Base-by-base conservation (phyloP, 768 basidiomycete species). In the Lactifluus piperatus region DNA sequence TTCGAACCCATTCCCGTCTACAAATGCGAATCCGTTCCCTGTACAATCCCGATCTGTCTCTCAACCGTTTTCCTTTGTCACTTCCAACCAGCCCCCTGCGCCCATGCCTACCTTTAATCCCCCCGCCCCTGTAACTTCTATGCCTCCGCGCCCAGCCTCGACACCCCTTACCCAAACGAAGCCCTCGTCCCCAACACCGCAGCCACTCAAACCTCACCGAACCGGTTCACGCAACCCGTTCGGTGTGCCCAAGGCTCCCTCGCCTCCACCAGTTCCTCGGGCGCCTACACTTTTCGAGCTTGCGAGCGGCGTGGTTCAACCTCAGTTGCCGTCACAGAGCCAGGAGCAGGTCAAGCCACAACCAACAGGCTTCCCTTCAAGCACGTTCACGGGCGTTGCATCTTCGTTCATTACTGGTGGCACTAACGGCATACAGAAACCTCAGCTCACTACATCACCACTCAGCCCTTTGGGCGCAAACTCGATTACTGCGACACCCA, bases 211-310 rank as follows among this genome's bases (percentile, higher is more conserved):
- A 66, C 79, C 93, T 6, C 94, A 98, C 70, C 84, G 88, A 69
- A 99, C 97, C 3, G 95, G 97, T 27, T 91, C 91, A 7, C 85
- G 83, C 65, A 99, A 99, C 77, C 97, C 97, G 3, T 99, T 99
- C 63, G 94, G 93, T 6, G 81, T 82, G 30, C 81, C 89, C 4
- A 76, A 80, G 5, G 77, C 79, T 9, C 74, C 81, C 24, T 73
- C 75, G 41, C 62, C 64, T 16, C 80, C 84, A 1, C 84, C 88
- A 16, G 76, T 89, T 27, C 88, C 90, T 1, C 88, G 85, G 69
- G 80, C 77, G 29, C 91, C 88, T 10, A 92, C 90, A 2, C 74
- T 97, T 67, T 81, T 88, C 72, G 88, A 97, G 67, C 72, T 97
- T 14, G 79, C 85, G 3, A 79, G 79, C 73, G 80, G 81, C 10